Evolutionary conservation across 495 filamentous ascomycete species (phyloP).

Genomic region (Penicillium maclennaniae): DNA sequence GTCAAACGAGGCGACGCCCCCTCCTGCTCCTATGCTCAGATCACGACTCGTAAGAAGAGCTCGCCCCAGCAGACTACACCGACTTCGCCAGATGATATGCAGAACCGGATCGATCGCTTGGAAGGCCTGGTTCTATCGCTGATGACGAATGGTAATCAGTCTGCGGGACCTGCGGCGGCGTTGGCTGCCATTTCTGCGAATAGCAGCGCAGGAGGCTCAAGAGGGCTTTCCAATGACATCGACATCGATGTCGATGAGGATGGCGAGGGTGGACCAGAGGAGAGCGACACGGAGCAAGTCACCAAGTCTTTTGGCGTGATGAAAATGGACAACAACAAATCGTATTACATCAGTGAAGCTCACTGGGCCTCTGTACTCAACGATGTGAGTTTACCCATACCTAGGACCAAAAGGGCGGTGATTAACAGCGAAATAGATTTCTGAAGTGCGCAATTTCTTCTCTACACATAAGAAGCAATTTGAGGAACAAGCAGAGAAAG

Average conservation of each 20-base stretch:
- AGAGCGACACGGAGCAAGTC: conserved; percentile 85
- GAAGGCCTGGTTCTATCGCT: conserved; percentile 92
- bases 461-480: conserved; percentile 63
- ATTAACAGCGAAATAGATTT: conserved; percentile 54
- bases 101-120: conserved; percentile 94
- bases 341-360: conserved; percentile 79
- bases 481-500: conserved; percentile 58
- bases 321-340: conserved; percentile 81
- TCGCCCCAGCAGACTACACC: conserved; percentile 53
- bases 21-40: conserved; percentile 87
- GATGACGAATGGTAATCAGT: conserved; percentile 84
- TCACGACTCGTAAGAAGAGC: conserved; percentile 72
- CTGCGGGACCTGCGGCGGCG: conserved; percentile 60
- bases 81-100: conserved; percentile 89
- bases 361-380: conserved; percentile 88
- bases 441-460: conserved; percentile 92
- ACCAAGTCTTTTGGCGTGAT: conserved; percentile 82
- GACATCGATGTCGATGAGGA: conserved; percentile 57
- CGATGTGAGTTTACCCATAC: conserved; percentile 52
- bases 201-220: conserved; percentile 46
- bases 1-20: conserved; percentile 78
- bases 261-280: conserved; percentile 47
- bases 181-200: conserved; percentile 61
- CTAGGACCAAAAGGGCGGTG: neutral
- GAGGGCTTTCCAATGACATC: conserved; percentile 46